Conservation (phyloP, 2,329 filamentous ascomycete species). For the Chaetomiaceae sp. region DNA sequence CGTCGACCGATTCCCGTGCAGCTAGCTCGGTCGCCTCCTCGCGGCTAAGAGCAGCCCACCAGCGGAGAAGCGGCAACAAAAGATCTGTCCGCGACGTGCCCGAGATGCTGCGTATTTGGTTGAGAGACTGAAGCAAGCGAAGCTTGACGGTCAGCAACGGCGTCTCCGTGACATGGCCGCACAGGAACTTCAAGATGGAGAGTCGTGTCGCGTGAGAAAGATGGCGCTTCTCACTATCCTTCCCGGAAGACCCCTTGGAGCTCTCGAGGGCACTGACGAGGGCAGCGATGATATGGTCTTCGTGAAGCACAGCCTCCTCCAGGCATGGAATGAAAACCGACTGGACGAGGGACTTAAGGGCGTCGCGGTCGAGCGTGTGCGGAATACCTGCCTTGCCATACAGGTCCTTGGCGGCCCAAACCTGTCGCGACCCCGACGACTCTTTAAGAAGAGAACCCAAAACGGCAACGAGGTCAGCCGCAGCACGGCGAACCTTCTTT, state of each 20-base stretch:
- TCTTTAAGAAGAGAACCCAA: constrained; percentile 47
- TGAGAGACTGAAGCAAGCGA: constrained; percentile 66
- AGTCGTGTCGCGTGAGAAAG: constrained; percentile 58
- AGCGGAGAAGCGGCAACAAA: constrained; percentile 68
- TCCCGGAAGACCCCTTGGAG: constrained; percentile 30
- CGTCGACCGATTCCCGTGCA: constrained; percentile 33
- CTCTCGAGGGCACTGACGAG: constrained; percentile 59
- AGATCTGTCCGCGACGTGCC: constrained; percentile 64
- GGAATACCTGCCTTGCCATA: constrained; percentile 57
- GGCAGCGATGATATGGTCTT: constrained; percentile 62
- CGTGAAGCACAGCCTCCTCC: constrained; percentile 83
- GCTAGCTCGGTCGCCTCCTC: constrained; percentile 49
- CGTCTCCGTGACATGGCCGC: constrained; percentile 65
- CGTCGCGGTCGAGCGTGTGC: constrained; percentile 54
- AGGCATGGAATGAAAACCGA: constrained; percentile 67
- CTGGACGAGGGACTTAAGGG: constrained; percentile 58
- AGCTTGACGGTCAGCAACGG: constrained; percentile 67
- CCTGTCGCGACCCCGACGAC: constrained; percentile 21
- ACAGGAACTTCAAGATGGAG: constrained; percentile 66
- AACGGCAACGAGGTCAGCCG: constrained; percentile 61
- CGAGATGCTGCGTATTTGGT: constrained; percentile 68
- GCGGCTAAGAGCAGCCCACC: constrained; percentile 59
- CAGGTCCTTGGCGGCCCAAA: constrained; percentile 60
- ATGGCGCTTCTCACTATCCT: constrained; percentile 23
- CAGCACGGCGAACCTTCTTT: constrained; percentile 69